Evolutionary conservation across 192 early-diverging fungal genomes (phyloP).

Genomic region (Backusella westeae): DNA sequence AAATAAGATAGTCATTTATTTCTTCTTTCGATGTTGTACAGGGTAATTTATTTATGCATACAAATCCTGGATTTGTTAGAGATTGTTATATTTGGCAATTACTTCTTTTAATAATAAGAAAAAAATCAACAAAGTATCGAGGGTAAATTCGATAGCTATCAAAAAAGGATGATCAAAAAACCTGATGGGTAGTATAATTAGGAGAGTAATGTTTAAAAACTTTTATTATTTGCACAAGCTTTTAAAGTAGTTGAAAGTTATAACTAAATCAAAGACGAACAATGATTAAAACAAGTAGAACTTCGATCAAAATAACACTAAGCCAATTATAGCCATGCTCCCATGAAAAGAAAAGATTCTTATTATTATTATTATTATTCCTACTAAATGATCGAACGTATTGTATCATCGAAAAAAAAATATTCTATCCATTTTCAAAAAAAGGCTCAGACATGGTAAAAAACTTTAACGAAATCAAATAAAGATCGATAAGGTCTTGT

Average conservation of each 20-base stretch:
- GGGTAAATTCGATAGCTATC: background rate
- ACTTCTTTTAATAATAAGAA: background rate
- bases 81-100: constrained; percentile 1
- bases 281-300: background rate
- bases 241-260: background rate
- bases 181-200: background rate
- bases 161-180: background rate
- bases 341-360: background rate
- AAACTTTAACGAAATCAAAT: background rate
- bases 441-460: background rate
- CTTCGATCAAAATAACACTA: background rate
- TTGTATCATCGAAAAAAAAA: background rate
- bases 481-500: constrained; percentile 17
- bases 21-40: background rate
- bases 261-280: background rate
- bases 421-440: background rate
- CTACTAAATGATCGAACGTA: background rate
- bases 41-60: background rate
- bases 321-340: background rate
- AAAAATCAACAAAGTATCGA: background rate
- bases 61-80: background rate
- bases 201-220: background rate
- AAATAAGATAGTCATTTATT: background rate
- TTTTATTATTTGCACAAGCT: background rate
- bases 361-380: background rate